Conservation (phyloP, 495 filamentous ascomycete species). For the Lepraria neglecta region DNA sequence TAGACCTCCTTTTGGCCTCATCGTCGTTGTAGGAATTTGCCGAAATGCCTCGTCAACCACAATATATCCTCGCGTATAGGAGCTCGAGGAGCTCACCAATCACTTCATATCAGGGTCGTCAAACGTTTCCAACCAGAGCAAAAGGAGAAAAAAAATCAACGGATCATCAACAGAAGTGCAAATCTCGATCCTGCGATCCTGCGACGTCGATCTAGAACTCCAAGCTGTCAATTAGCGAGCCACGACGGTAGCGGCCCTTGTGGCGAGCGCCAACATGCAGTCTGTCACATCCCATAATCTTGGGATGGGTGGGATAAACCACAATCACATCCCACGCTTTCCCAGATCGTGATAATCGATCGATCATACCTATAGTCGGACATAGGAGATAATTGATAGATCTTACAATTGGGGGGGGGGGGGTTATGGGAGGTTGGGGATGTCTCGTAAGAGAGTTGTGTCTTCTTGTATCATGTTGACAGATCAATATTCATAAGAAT, state of each 20-base stretch:
- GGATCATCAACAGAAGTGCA: background rate
- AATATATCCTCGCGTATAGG: too few species aligned
- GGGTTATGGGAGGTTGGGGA: background rate
- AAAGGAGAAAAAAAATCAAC: background rate
- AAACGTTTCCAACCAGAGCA: background rate
- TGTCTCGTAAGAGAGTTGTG: background rate
- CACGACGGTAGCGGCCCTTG: background rate
- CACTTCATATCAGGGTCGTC: background rate
- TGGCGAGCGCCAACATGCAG: constrained; percentile 1
- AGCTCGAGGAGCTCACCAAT: too few species aligned
- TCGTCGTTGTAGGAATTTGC: too few species aligned
- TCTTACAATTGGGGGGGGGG: background rate
- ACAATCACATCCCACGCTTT: background rate
- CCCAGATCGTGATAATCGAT: constrained; percentile 1
- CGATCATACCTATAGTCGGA: constrained; percentile 1
- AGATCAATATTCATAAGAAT: background rate
- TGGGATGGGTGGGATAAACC: background rate
- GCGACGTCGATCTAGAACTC: background rate
- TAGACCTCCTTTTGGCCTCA: too few species aligned
- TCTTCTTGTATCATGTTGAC: background rate
- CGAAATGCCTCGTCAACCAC: too few species aligned
- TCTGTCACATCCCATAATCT: constrained; percentile 11
- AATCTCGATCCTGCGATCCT: background rate
- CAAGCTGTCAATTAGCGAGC: background rate
- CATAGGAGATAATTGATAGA: background rate